Evolutionary conservation across 2,329 filamentous ascomycete genomes (phyloP), one percentile per base, ranked within the genome.

Genomic region (Colletotrichum musicola): DNA sequence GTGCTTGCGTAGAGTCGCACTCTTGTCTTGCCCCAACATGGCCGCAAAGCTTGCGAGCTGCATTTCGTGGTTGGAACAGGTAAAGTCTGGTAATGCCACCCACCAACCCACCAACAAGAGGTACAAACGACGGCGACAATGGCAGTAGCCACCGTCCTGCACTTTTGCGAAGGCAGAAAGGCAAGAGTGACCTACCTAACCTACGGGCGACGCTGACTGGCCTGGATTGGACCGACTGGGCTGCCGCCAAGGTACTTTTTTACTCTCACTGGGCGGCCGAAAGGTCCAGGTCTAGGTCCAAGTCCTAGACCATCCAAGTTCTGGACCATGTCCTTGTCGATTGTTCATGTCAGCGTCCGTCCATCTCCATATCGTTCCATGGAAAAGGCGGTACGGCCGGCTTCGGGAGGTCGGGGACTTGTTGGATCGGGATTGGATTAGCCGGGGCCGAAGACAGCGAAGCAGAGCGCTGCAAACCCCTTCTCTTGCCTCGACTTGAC

Each of bases 381-480:
- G 38, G 35, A 57, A 22, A 35, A 51, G 44, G 44, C 46, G 60
- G 54, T 25, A 35, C 27, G 22, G 50, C 14, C 27, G 18, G 51
- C 27, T 14, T 35, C 30, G 38, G 47, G 38, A 35, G 22, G 22
- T 25, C 22, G 22, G 22, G 22, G 22, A 25, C 22, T 18, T 25
- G 51, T 53, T 42, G 56, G 25, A 47, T 35, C 30, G 40, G 49
- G 54, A 64, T 22, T 18, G 54, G 46, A 51, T 47, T 53, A 35
- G 30, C 9, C 9, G 27, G 27, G 44, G 50, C 30, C 20, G 49
- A 42, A 47, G 61, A 55, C 38, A 49, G 38, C 54, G 55, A 64
- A 64, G 65, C 65, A 68, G 27, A 55, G 22, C 49, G 54, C 60
- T 40, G 61, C 40, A 64, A 55, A 40, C 53, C 59, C 42, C 59